Evolutionary conservation across 345 rosid species (phyloP).

Genomic region (Clausena lansium): DNA sequence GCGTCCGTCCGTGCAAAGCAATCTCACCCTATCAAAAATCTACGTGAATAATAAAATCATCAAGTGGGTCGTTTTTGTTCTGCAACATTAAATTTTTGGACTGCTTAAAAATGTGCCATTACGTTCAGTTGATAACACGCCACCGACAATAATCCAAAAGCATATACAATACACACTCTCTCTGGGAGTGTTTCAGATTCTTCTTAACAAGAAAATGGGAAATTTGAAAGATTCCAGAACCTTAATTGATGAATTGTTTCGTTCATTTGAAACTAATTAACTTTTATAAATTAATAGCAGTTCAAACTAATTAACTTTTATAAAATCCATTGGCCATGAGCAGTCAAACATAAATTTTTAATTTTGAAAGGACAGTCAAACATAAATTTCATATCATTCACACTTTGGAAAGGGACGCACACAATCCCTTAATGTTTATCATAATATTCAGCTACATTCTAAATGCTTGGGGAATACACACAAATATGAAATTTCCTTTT

Average conservation of each 20-base stretch:
- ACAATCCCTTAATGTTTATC: not conserved
- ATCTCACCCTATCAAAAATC: not conserved
- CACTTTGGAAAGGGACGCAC: not conserved
- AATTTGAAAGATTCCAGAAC: not conserved
- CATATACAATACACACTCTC: not conserved
- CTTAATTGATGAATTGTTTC: too few species aligned
- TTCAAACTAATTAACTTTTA: not conserved
- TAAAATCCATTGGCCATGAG: not conserved
- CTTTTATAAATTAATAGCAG: too few species aligned
- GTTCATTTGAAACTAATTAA: too few species aligned
- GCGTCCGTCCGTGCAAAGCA: not conserved
- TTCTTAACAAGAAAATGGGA: not conserved
- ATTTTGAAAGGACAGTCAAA: not conserved
- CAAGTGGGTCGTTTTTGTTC: not conserved
- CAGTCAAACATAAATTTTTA: not conserved
- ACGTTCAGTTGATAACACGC: not conserved
- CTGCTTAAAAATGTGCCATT: not conserved
- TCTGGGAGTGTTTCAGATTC: not conserved
- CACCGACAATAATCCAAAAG: slow-evolving; percentile 8
- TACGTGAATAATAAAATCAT: not conserved
- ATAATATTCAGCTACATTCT: not conserved
- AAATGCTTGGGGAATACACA: not conserved
- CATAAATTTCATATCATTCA: not conserved
- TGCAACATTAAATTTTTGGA: not conserved
- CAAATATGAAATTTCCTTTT: too few species aligned